Evolutionary conservation across 2,329 filamentous ascomycete species (phyloP).

Genomic region (Pyrenochaeta sp.): DNA sequence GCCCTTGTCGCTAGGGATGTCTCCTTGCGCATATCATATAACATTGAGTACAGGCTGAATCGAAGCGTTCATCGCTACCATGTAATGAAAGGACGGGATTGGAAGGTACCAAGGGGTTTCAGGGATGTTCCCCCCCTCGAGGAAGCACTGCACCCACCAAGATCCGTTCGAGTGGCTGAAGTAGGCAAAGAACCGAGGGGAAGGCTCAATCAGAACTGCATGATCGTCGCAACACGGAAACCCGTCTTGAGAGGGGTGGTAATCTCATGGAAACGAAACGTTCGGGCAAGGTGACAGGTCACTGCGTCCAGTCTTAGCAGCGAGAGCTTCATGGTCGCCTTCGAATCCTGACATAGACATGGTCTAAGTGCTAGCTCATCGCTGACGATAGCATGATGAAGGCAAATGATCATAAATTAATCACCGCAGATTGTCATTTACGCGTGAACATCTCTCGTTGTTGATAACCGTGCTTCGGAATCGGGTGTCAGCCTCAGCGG

Average conservation of each 20-base stretch:
- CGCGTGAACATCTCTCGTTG: conserved; percentile 6
- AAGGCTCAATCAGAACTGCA: not conserved
- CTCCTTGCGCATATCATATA: not conserved
- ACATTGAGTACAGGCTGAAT: conserved; percentile 1
- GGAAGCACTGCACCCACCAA: not conserved
- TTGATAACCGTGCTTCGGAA: conserved; percentile 6
- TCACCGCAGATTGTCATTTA: conserved; percentile 9
- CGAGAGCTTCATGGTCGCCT: conserved; percentile 10
- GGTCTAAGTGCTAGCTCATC: conserved; percentile 6
- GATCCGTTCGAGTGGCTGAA: not conserved
- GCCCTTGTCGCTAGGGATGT: not conserved
- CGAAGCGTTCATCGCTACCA: not conserved
- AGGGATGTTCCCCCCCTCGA: not conserved
- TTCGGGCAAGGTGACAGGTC: conserved; percentile 2
- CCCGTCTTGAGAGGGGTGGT: not conserved
- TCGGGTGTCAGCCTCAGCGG: conserved; percentile 5
- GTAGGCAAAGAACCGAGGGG: not conserved
- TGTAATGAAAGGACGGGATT: not conserved
- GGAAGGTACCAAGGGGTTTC: not conserved
- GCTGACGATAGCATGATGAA: conserved; percentile 11
- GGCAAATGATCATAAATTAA: conserved; percentile 8
- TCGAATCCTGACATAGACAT: conserved; percentile 1
- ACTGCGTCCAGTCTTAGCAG: conserved; percentile 10
- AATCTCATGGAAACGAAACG: conserved; percentile 10
- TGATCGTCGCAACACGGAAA: not conserved